A percentile compares a stretch with the other conserved stretches of the same genome.
Evolutionary conservation across 2,329 filamentous ascomycete species (phyloP).

Genomic region (Stemphylium vesicarium): DNA sequence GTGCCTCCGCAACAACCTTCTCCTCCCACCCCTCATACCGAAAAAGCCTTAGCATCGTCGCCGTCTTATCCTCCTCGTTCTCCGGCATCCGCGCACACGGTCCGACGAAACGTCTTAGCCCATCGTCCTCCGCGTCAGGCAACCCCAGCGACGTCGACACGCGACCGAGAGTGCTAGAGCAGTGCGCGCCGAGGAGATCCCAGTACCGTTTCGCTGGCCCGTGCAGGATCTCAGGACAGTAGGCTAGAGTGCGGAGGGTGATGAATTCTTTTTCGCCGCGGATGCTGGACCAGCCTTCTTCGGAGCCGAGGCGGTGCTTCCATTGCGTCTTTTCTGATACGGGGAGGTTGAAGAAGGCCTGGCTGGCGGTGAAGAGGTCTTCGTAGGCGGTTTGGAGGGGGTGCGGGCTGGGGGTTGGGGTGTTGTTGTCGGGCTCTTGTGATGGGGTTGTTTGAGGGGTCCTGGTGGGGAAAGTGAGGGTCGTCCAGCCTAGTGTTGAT

Average conservation of each 20-base stretch:
- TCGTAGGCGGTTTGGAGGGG: constrained; percentile 41
- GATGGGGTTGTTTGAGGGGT: neutral
- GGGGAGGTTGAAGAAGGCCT: constrained; percentile 41
- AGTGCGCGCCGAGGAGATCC: constrained; percentile 39
- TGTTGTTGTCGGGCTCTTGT: neutral
- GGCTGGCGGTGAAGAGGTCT: constrained; percentile 38
- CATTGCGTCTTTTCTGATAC: constrained; percentile 34
- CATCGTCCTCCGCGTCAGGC: constrained; percentile 15
- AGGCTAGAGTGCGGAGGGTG: constrained; percentile 40
- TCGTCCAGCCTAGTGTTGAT: constrained; percentile 45
- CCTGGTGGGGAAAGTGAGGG: constrained; percentile 38
- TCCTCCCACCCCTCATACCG: constrained; percentile 44
- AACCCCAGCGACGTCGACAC: constrained; percentile 33
- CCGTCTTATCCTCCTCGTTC: constrained; percentile 33
- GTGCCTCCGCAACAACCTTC: constrained; percentile 47
- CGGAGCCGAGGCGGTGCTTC: constrained; percentile 42
- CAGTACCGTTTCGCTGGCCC: constrained; percentile 41
- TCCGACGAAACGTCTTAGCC: constrained; percentile 35
- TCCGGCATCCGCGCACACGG: constrained; percentile 31
- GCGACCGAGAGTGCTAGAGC: constrained; percentile 31
- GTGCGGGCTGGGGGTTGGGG: constrained; percentile 20
- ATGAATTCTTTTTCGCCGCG: constrained; percentile 50
- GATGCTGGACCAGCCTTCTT: constrained; percentile 47
- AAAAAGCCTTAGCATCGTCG: constrained; percentile 47
- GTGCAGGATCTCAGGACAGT: constrained; percentile 42